Conservation (phyloP, 2,329 filamentous ascomycete genomes). For the Penicillium sp. region DNA sequence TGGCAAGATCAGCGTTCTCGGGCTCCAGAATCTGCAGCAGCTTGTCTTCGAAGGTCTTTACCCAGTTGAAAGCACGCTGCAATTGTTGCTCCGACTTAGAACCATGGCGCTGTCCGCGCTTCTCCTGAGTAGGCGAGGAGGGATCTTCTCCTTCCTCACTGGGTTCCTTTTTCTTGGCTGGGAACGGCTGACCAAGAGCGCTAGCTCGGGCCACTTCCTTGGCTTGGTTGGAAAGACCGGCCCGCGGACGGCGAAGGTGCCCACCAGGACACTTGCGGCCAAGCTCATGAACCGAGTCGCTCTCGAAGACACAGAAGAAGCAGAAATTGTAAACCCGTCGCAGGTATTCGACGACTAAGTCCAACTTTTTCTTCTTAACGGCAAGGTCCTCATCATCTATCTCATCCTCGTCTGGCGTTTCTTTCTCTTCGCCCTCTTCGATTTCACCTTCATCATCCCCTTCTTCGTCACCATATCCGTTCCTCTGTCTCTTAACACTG, state of each 20-base stretch:
- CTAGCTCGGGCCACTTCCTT: slow-evolving; percentile 84
- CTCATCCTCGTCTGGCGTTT: slow-evolving; percentile 66
- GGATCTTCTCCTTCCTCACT: slow-evolving; percentile 63
- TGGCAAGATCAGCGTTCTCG: slow-evolving; percentile 79
- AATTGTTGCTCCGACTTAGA: slow-evolving; percentile 87
- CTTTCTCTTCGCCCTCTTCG: slow-evolving; percentile 79
- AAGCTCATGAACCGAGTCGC: slow-evolving; percentile 93
- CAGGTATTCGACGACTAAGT: slow-evolving; percentile 93
- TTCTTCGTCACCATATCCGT: slow-evolving; percentile 45
- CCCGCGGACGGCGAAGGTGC: slow-evolving; percentile 87
- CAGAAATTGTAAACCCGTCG: slow-evolving; percentile 98
- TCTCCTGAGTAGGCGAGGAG: slow-evolving; percentile 66
- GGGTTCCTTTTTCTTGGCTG: slow-evolving; percentile 72
- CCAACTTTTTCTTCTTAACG: slow-evolving; percentile 93
- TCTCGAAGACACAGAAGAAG: slow-evolving; percentile 99
- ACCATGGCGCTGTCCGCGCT: slow-evolving; percentile 67
- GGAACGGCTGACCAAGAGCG: slow-evolving; percentile 78
- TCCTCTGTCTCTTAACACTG: slow-evolving; percentile 56
- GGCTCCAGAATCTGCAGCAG: slow-evolving; percentile 89
- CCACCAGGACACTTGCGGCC: slow-evolving; percentile 94
- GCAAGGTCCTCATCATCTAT: slow-evolving; percentile 86
- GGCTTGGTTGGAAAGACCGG: slow-evolving; percentile 77
- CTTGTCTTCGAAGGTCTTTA: slow-evolving; percentile 98
- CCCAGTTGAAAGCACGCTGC: slow-evolving; percentile 96
- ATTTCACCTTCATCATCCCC: slow-evolving; percentile 57